phyloP scores from a whole-genome alignment of 1,284 basidiomycete genomes.

The Cystobasidium pallidum region DNA sequence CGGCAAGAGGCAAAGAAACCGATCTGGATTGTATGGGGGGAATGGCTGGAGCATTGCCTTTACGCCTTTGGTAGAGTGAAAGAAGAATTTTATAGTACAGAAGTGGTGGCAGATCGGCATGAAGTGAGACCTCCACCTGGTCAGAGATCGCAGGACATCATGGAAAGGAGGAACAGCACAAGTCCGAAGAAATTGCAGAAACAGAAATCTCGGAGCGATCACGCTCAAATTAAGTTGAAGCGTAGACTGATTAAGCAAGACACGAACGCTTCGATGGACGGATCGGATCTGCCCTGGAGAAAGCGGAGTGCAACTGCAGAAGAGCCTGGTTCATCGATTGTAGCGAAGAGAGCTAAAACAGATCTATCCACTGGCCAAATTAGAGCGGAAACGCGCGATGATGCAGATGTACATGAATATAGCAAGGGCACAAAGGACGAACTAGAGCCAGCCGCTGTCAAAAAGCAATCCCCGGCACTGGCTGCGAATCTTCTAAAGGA shows the following conservation, averaged over 20 bases:
- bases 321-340: not conserved
- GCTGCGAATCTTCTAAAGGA: not conserved
- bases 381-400: not conserved
- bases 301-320: conserved; percentile 7
- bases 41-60: conserved; percentile 42
- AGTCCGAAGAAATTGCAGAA: conserved; percentile 18
- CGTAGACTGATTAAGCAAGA: conserved; percentile 18
- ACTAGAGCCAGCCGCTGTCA: conserved; percentile 6
- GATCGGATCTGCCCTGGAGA: not conserved
- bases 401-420: not conserved
- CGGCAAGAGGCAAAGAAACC: not conserved
- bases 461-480: not conserved
- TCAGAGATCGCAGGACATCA: conserved; percentile 4
- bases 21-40: conserved; percentile 38
- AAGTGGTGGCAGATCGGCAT: conserved; percentile 2
- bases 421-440: not conserved
- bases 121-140: not conserved
- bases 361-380: not conserved
- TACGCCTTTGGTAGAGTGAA: conserved; percentile 22
- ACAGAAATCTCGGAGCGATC: conserved; percentile 2
- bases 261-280: not conserved
- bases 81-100: conserved; percentile 30
- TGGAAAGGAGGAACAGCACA: not conserved
- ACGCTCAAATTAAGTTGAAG: conserved; percentile 15
- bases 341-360: not conserved